phyloP scores from a whole-genome alignment of 2,329 filamentous ascomycete species.

The Talaromyces atroroseus region DNA sequence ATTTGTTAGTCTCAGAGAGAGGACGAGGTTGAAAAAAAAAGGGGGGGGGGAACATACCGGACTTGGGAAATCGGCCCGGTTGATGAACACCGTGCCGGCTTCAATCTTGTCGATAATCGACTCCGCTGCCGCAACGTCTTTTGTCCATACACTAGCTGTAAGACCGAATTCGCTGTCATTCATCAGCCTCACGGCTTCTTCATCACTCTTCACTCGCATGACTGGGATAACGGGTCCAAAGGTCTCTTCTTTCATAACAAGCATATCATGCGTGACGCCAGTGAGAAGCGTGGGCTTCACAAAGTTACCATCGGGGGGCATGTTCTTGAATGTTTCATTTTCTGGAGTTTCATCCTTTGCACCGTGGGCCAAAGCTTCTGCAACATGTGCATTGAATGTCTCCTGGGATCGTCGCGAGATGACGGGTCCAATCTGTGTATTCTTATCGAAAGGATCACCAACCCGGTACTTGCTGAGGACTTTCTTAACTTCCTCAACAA shows the following conservation, averaged over 20 bases:
- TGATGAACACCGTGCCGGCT: slow-evolving; percentile 93
- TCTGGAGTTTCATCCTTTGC: slow-evolving; percentile 79
- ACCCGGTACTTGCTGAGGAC: slow-evolving; percentile 77
- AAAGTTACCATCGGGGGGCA: slow-evolving; percentile 77
- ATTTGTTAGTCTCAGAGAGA: slow-evolving; percentile 14
- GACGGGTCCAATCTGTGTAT: slow-evolving; percentile 81
- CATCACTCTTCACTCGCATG: slow-evolving; percentile 76
- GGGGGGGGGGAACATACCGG: slow-evolving; percentile 58
- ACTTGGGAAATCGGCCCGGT: slow-evolving; percentile 85
- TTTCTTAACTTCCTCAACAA: slow-evolving; percentile 71
- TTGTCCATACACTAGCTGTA: slow-evolving; percentile 96
- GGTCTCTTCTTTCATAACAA: slow-evolving; percentile 87
- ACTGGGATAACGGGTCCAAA: slow-evolving; percentile 91
- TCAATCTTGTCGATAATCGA: slow-evolving; percentile 75
- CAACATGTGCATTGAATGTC: slow-evolving; percentile 70
- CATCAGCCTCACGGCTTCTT: slow-evolving; percentile 78
- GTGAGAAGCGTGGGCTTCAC: slow-evolving; percentile 79
- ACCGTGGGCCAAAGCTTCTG: slow-evolving; percentile 76
- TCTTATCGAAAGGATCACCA: slow-evolving; percentile 76
- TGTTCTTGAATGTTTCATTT: slow-evolving; percentile 68
- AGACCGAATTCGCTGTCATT: slow-evolving; percentile 92
- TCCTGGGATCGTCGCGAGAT: slow-evolving; percentile 74
- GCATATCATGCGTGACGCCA: slow-evolving; percentile 74
- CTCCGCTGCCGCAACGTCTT: slow-evolving; percentile 70
- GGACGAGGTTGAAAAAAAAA: background rate